Evolutionary conservation across 2,329 filamentous ascomycete genomes (phyloP).

Genomic region (Penicillium polonicum): DNA sequence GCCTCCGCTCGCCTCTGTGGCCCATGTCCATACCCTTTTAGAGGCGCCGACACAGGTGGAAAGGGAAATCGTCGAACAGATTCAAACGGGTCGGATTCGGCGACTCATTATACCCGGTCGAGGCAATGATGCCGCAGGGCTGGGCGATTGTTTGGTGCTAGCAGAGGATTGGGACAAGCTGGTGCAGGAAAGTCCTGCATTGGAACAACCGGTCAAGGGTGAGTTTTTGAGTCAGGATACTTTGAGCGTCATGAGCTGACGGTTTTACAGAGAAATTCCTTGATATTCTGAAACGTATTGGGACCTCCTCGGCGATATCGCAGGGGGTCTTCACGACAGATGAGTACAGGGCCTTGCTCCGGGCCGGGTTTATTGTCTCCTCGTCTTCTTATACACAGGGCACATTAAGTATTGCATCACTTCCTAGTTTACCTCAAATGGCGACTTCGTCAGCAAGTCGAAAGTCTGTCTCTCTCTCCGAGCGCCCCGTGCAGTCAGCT

Average conservation of each 20-base stretch:
- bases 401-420: conserved; percentile 45
- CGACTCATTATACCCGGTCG: conserved; percentile 58
- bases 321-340: conserved; percentile 45
- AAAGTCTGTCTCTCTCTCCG: conserved; percentile 13
- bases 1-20: conserved; percentile 59
- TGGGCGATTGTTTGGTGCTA: conserved; percentile 60
- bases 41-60: conserved; percentile 59
- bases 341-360: conserved; percentile 51
- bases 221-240: not conserved
- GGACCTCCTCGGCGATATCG: conserved; percentile 49
- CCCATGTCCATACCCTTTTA: conserved; percentile 60
- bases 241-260: not conserved
- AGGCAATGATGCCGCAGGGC: conserved; percentile 54
- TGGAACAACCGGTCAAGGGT: conserved; percentile 41
- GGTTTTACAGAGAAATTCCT: conserved; percentile 49
- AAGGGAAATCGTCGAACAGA: conserved; percentile 56
- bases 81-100: conserved; percentile 52
- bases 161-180: conserved; percentile 53
- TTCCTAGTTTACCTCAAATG: conserved; percentile 32
- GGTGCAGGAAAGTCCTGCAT: conserved; percentile 35
- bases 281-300: conserved; percentile 47
- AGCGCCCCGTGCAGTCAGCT: conserved; percentile 21
- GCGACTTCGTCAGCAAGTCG: conserved; percentile 29
- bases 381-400: conserved; percentile 43
- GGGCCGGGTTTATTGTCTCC: conserved; percentile 56